These are phyloP conservation scores for Naganishia liquefaciens DNA, from an alignment of 1,284 basidiomycete species.

Conservation along the genomic window DNA sequence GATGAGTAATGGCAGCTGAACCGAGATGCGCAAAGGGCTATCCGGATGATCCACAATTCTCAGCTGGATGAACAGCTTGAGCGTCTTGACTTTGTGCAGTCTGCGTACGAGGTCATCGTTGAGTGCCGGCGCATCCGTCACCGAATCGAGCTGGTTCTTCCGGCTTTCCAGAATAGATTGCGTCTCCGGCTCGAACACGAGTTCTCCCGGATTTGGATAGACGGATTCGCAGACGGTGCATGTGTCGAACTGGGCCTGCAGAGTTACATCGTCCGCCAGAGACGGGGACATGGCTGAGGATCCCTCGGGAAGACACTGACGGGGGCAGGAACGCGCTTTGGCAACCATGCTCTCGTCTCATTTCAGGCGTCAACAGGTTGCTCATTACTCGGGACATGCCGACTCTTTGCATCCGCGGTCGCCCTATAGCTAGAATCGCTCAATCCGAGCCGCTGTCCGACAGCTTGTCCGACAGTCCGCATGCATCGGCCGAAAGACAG, in stretches of 20 bases:
- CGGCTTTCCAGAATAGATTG: neutral
- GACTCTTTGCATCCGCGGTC: too few species aligned
- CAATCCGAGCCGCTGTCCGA: too few species aligned
- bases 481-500: neutral
- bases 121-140: neutral
- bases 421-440: too few species aligned
- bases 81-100: neutral
- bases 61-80: slow-evolving; percentile 10
- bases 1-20: slow-evolving; percentile 9
- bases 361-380: too few species aligned
- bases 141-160: neutral
- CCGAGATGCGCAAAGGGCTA: neutral
- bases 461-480: too few species aligned
- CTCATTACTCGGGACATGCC: too few species aligned
- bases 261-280: neutral
- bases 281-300: neutral
- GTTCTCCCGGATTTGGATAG: slow-evolving; percentile 11
- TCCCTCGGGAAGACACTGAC: too few species aligned
- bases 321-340: too few species aligned
- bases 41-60: slow-evolving; percentile 13
- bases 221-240: slow-evolving; percentile 24
- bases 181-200: slow-evolving; percentile 12
- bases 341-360: too few species aligned
- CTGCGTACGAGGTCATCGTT: neutral
- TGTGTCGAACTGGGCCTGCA: slow-evolving; percentile 8